phyloP scores from a whole-genome alignment of 257 asterid species.

The Solanum sejunctum region DNA sequence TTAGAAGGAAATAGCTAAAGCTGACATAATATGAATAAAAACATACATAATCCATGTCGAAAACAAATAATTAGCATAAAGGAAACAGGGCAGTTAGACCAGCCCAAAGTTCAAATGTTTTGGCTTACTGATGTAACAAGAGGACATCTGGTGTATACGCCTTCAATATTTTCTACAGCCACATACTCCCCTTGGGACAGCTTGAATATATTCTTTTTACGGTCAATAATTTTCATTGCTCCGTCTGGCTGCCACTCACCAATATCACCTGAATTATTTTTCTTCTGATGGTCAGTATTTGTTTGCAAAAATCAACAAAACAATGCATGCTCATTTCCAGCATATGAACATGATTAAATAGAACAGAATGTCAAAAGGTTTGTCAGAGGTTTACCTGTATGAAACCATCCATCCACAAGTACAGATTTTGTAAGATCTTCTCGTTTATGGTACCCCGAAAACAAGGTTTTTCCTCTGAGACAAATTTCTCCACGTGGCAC shows the following conservation, averaged over 20 bases:
- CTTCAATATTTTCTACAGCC: slow-evolving; percentile 77
- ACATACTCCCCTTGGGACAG: slow-evolving; percentile 96
- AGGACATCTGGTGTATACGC: slow-evolving; percentile 63
- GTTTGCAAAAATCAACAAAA: no score
- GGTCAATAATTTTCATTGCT: slow-evolving; percentile 74
- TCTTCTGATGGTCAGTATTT: not conserved
- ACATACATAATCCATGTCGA: not conserved
- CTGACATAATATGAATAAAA: not conserved
- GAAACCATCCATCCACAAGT: slow-evolving; percentile 87
- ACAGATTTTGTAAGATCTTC: slow-evolving; percentile 61
- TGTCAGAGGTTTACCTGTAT: slow-evolving; percentile 42
- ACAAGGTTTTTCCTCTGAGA: slow-evolving; percentile 65
- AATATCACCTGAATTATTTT: slow-evolving; percentile 51
- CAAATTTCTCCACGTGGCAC: slow-evolving; percentile 87
- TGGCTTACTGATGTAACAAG: slow-evolving; percentile 58
- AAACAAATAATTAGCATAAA: not conserved
- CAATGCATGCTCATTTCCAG: no score
- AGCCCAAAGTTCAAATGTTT: not conserved
- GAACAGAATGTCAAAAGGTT: no score
- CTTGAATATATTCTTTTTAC: slow-evolving; percentile 93
- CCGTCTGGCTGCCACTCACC: slow-evolving; percentile 90
- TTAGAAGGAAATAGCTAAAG: not conserved
- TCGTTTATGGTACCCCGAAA: slow-evolving; percentile 84
- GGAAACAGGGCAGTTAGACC: not conserved
- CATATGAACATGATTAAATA: no score